Evolutionary conservation across 1,284 basidiomycete species (phyloP).

Genomic region (Ceratobasidium theobromae): DNA sequence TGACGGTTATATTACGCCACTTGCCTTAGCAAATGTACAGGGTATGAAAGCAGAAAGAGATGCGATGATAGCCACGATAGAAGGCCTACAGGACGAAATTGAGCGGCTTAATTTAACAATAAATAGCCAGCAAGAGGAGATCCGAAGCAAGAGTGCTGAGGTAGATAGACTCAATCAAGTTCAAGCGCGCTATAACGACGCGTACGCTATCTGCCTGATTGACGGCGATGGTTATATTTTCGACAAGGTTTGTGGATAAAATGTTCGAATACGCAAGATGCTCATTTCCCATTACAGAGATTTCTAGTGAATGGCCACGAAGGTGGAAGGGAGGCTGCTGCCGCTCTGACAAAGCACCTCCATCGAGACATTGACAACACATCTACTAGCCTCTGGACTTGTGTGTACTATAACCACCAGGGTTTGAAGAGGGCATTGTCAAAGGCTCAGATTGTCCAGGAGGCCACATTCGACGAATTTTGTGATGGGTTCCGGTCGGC

Average conservation of each 20-base stretch:
- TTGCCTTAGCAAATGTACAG: slow-evolving; percentile 3
- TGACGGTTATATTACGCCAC: not conserved
- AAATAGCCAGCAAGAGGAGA: not conserved
- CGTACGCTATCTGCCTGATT: slow-evolving; percentile 20
- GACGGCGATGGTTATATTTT: slow-evolving; percentile 27
- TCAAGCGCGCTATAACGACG: not conserved
- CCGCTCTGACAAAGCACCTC: slow-evolving; percentile 23
- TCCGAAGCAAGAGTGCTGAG: not conserved
- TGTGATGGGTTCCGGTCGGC: slow-evolving; percentile 28
- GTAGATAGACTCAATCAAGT: slow-evolving; percentile 17
- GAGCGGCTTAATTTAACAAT: not conserved
- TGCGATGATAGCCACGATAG: not conserved
- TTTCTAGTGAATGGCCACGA: slow-evolving; percentile 22
- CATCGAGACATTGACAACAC: slow-evolving; percentile 21
- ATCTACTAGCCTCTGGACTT: slow-evolving; percentile 16
- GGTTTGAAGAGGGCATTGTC: slow-evolving; percentile 20
- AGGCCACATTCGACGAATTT: slow-evolving; percentile 16
- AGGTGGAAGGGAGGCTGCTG: slow-evolving; percentile 19
- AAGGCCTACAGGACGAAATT: not conserved
- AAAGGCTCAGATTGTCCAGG: not conserved
- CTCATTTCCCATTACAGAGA: slow-evolving; percentile 6
- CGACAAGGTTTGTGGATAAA: slow-evolving; percentile 7
- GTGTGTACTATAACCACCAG: slow-evolving; percentile 27
- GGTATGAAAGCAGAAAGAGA: slow-evolving; percentile 19
- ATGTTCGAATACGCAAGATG: not conserved